These are phyloP conservation scores for Dalbergia cultrata DNA, from an alignment of 306 rosid genomes.

Conservation along the genomic window DNA sequence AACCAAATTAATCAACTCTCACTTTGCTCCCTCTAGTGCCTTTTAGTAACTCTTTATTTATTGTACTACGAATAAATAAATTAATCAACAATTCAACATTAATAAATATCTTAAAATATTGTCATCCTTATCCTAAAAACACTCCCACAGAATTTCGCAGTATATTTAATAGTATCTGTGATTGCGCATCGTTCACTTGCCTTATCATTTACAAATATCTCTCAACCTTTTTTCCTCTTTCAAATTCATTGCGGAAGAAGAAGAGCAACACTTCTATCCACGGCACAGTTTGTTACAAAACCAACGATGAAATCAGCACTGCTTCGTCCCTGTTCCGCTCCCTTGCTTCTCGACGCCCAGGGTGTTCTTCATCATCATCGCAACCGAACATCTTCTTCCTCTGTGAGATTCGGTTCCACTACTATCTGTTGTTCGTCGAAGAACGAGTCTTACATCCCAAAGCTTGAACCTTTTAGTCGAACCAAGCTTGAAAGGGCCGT, in stretches of 20 bases:
- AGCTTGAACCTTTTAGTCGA: constrained; percentile 90
- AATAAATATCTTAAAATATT: not conserved
- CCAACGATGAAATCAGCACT: constrained; percentile 54
- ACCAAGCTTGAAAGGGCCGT: constrained; percentile 65
- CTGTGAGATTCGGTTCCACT: constrained; percentile 43
- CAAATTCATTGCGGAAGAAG: not conserved
- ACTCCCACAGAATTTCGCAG: constrained; percentile 40
- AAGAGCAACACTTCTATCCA: not conserved
- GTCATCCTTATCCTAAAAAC: constrained; percentile 54
- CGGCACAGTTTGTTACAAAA: no score
- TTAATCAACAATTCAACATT: not conserved
- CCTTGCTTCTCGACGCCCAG: constrained; percentile 54
- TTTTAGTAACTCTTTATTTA: not conserved
- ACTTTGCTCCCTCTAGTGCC: not conserved
- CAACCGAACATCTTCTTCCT: constrained; percentile 5
- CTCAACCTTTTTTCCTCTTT: not conserved
- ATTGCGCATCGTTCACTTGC: not conserved
- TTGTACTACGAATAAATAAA: not conserved
- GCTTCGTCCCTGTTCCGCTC: constrained; percentile 58
- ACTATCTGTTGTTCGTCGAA: constrained; percentile 64
- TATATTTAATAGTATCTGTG: constrained; percentile 41
- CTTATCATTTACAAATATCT: not conserved
- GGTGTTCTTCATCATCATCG: constrained; percentile 39
- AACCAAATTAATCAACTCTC: not conserved
- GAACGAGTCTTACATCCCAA: constrained; percentile 68